Conservation (phyloP, 257 asterid genomes). For the Nyctanthes arbortristis region DNA sequence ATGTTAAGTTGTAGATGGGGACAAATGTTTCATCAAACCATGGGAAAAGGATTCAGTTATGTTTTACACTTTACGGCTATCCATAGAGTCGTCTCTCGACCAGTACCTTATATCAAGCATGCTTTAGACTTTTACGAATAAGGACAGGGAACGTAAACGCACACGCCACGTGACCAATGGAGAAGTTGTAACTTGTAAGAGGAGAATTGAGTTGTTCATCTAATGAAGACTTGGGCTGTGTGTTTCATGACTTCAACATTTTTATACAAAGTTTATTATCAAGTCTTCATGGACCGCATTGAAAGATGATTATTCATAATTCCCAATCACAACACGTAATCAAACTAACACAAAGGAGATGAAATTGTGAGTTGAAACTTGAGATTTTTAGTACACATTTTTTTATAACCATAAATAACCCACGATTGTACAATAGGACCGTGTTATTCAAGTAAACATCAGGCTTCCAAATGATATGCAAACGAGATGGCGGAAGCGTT, state of each 20-base stretch:
- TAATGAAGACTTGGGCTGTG: too few relatives aligned
- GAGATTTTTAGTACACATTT: not conserved
- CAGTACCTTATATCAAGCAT: not conserved
- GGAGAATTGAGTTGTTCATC: constrained; percentile 47
- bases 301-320: not conserved
- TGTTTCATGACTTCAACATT: not conserved
- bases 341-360: not conserved
- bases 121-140: constrained; percentile 10
- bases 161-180: too few relatives aligned
- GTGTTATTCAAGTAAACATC: not conserved
- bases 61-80: not conserved
- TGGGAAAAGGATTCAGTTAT: not conserved
- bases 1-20: not conserved
- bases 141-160: too few relatives aligned
- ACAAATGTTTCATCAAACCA: not conserved
- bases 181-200: too few relatives aligned
- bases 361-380: not conserved
- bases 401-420: not conserved
- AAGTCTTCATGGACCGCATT: not conserved
- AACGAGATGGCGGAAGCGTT: too few relatives aligned
- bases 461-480: not conserved
- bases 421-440: not conserved
- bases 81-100: not conserved
- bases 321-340: not conserved
- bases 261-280: not conserved